phyloP scores from a whole-genome alignment of 2,329 filamentous ascomycete genomes.

The Ophiostoma perfectum region DNA sequence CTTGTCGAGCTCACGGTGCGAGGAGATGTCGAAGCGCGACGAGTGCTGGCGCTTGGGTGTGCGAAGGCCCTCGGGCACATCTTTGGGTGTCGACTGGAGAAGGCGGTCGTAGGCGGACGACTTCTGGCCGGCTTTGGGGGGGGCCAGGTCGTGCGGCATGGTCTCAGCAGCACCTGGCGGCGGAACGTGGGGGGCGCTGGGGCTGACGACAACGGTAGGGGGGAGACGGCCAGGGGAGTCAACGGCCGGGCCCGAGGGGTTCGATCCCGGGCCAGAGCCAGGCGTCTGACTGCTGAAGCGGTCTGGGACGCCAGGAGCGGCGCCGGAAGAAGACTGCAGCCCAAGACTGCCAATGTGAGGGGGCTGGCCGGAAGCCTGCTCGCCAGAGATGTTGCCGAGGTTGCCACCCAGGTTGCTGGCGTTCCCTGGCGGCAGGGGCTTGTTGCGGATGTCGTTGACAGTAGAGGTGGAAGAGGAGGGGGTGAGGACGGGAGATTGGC shows the following conservation, averaged over 20 bases:
- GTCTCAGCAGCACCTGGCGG: conserved; percentile 92
- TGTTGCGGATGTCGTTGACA: conserved; percentile 78
- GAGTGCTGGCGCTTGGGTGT: conserved; percentile 97
- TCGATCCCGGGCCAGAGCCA: conserved; percentile 41
- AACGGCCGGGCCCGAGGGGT: conserved; percentile 38
- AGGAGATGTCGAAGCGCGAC: conserved; percentile 85
- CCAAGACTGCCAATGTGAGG: conserved; percentile 34
- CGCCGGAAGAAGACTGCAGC: conserved; percentile 24
- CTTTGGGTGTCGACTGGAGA: conserved; percentile 90
- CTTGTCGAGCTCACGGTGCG: conserved; percentile 94
- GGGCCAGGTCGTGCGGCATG: conserved; percentile 94
- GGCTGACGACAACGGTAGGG: conserved; percentile 90
- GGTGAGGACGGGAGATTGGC: conserved; percentile 62
- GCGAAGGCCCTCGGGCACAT: conserved; percentile 89
- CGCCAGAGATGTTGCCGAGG: conserved; percentile 21
- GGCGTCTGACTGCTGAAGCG: conserved; percentile 35
- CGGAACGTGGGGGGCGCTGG: conserved; percentile 86
- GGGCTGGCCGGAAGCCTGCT: conserved; percentile 34
- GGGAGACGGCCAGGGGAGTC: conserved; percentile 62
- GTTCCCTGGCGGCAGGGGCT: conserved; percentile 61
- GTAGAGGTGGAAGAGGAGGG: conserved; percentile 86
- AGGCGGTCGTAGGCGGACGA: conserved; percentile 84
- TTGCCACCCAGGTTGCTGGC: conserved; percentile 38
- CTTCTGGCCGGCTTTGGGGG: conserved; percentile 86
- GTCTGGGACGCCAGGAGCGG: conserved; percentile 35